phyloP scores from a whole-genome alignment of 768 basidiomycete genomes.

The Crucibulum laeve region DNA sequence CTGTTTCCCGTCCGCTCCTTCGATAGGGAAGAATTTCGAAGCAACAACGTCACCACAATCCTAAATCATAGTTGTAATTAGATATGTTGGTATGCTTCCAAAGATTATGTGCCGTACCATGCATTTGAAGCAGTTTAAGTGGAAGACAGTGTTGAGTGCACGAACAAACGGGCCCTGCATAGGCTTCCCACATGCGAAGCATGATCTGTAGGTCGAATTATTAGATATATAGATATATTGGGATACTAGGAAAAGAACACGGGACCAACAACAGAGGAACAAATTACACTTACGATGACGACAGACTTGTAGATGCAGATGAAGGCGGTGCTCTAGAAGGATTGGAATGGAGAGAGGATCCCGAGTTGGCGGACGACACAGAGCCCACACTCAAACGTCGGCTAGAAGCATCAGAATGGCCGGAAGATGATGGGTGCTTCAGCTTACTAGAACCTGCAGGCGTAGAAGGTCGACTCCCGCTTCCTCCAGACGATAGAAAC shows the following conservation, averaged over 20 bases:
- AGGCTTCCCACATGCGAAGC: conserved; percentile 71
- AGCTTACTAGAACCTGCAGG: conserved; percentile 46
- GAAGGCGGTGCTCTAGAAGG: conserved; percentile 38
- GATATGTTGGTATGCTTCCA: conserved; percentile 5
- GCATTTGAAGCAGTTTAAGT: conserved; percentile 98
- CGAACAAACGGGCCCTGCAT: conserved; percentile 97
- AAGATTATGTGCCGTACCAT: conserved; percentile 53
- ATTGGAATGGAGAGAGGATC: conserved; percentile 36
- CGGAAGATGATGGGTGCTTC: conserved; percentile 48
- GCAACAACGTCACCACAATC: conserved; percentile 97
- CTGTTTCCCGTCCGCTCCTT: conserved; percentile 83
- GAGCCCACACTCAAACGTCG: conserved; percentile 45
- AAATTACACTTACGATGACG: conserved; percentile 50
- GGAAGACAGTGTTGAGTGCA: conserved; percentile 89
- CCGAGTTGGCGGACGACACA: conserved; percentile 52
- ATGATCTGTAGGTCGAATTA: conserved; percentile 45
- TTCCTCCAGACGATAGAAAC: conserved; percentile 38
- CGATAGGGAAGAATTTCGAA: conserved; percentile 98
- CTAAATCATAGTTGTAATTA: conserved; percentile 33
- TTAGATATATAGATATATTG: conserved; percentile 20
- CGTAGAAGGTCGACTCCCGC: conserved; percentile 52
- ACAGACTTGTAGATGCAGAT: conserved; percentile 51
- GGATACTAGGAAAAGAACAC: neutral
- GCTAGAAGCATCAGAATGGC: conserved; percentile 43
- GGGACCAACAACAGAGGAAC: neutral